Conservation (phyloP, 2,329 filamentous ascomycete genomes). For the Cercospora sp. region DNA sequence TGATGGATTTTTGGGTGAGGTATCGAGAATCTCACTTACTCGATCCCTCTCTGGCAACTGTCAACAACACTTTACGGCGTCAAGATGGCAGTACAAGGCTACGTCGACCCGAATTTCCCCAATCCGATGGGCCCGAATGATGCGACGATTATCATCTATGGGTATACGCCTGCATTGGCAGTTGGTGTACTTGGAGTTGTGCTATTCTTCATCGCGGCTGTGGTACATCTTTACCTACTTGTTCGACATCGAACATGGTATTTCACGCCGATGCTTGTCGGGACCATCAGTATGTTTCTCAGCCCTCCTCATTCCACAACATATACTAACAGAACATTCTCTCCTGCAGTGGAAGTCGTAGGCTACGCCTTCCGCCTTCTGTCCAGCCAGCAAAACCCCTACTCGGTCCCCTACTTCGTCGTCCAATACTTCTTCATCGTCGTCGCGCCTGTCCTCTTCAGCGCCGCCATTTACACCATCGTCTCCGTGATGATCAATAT, state of each 20-base stretch:
- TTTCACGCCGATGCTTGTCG: conserved; percentile 50
- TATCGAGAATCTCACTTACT: not conserved
- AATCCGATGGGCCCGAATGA: conserved; percentile 51
- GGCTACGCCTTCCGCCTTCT: conserved; percentile 54
- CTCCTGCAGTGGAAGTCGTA: conserved; percentile 48
- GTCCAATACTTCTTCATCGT: conserved; percentile 63
- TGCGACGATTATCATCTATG: conserved; percentile 54
- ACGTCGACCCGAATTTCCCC: conserved; percentile 55
- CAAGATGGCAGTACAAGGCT: conserved; percentile 35
- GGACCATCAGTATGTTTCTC: conserved; percentile 30
- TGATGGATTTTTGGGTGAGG: not conserved
- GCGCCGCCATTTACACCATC: conserved; percentile 58
- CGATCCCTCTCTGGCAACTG: not conserved
- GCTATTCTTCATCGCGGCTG: conserved; percentile 48
- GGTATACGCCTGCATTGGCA: conserved; percentile 52
- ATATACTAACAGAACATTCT: not conserved
- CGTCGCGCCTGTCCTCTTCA: conserved; percentile 59
- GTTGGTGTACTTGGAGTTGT: conserved; percentile 47
- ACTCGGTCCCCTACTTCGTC: conserved; percentile 58
- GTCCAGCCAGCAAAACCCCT: conserved; percentile 54
- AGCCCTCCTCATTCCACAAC: too few species aligned
- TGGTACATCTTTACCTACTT: conserved; percentile 41
- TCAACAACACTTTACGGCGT: not conserved
- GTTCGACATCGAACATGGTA: conserved; percentile 48
- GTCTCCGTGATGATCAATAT: conserved; percentile 53